phyloP scores from a whole-genome alignment of 805 yeast genomes.

The Teunomyces gatunensis region DNA sequence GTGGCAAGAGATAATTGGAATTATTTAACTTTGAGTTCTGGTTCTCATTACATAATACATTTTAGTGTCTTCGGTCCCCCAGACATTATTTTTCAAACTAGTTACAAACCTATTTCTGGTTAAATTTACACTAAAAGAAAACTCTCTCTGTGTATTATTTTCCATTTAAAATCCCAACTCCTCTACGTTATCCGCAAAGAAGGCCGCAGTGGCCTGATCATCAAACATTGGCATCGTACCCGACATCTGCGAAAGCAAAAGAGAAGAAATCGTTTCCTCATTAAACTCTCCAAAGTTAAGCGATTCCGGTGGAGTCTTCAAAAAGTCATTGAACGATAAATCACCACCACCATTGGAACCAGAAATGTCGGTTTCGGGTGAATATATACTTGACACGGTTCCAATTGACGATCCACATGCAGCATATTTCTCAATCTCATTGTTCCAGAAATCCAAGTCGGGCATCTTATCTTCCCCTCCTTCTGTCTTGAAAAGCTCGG shows the following conservation, averaged over 20 bases:
- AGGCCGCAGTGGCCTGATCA: neutral
- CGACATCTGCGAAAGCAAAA: neutral
- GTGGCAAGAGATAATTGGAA: no score
- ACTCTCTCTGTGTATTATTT: no score
- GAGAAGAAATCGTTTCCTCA: neutral
- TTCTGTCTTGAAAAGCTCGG: constrained; percentile 10
- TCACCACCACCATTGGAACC: neutral
- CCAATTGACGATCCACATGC: neutral
- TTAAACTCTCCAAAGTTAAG: neutral
- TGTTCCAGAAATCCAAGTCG: neutral
- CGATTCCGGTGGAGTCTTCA: neutral
- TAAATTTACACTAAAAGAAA: no score
- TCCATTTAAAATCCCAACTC: neutral
- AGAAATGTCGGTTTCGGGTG: neutral
- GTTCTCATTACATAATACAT: no score
- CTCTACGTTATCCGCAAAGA: neutral
- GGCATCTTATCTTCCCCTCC: neutral
- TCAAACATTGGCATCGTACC: neutral
- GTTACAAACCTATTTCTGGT: no score
- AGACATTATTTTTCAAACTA: no score
- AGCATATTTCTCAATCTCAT: neutral
- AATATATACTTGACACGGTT: neutral
- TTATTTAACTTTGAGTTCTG: no score
- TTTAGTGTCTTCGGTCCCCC: no score
- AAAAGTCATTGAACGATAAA: neutral